Percentiles rank a stretch among this genome's conserved stretches.
Conservation (phyloP, 257 asterid species). For the Nicotiana undulata region DNA sequence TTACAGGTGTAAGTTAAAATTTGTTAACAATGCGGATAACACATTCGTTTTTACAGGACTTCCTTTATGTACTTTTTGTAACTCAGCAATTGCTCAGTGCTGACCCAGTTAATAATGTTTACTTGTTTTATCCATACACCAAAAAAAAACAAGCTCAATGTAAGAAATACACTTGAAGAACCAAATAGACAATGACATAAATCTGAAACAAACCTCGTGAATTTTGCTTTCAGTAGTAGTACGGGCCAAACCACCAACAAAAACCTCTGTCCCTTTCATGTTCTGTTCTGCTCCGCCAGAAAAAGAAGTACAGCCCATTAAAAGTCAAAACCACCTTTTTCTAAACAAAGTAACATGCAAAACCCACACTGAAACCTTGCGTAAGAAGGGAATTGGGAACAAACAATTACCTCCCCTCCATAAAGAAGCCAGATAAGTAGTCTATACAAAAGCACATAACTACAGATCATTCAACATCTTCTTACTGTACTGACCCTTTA, state of each 20-base stretch:
- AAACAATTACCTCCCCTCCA: neutral
- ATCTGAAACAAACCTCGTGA: slow-evolving; percentile 38
- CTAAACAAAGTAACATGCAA: neutral
- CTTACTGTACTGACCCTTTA: neutral
- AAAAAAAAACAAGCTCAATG: neutral
- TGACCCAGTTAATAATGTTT: neutral
- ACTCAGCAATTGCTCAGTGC: neutral
- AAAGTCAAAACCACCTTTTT: neutral
- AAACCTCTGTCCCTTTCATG: slow-evolving; percentile 60
- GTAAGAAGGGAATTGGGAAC: neutral
- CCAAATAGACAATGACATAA: neutral
- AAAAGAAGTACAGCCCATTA: neutral
- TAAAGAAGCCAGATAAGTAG: neutral
- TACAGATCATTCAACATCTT: neutral
- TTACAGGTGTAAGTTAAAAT: neutral
- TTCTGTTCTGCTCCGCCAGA: slow-evolving; percentile 12
- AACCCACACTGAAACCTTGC: neutral
- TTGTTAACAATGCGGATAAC: neutral
- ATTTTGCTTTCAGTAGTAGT: slow-evolving; percentile 55
- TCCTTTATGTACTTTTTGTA: neutral
- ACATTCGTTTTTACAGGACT: neutral
- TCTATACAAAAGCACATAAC: neutral
- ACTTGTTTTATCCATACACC: neutral
- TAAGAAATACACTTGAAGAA: neutral
- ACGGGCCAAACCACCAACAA: slow-evolving; percentile 76